Base-by-base conservation (phyloP, 163 green algal species). In the Chlorella variabilis region DNA sequence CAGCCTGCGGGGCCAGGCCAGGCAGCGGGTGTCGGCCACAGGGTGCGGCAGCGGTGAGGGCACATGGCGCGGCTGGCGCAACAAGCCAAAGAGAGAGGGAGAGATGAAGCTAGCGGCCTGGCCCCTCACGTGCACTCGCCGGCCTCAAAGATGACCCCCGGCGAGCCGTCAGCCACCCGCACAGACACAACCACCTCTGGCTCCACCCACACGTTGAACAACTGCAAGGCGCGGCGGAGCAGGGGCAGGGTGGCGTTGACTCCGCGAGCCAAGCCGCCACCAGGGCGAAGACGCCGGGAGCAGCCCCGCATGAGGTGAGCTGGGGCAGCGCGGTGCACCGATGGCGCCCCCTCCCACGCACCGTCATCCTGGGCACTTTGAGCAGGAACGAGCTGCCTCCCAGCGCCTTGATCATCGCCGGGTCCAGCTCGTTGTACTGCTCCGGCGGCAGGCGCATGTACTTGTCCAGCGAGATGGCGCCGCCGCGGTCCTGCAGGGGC, bases 401-500 rank as follows among this genome's bases (percentile, higher is more conserved):
- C 34, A 95, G 66, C 17, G 91, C 85, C 49, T 80, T 77, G 69
- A 96, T 95, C 82, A 94, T 88, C 15, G 85, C 69, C 2, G 91
- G 89, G 66, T 95, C 91, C 51, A 95, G 84, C 38, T 93, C 87
- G 54, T 84, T 90, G 80, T 95, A 95, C 49, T 94, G 87, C 58
- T 93, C 85, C 18, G 93, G 84, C 15, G 91, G 91, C 27, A 95
- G 85, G 4, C 63, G 75, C 91, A 95, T 94, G 85, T 95, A 95
- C 8, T 67, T 59, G 7, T 88, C 81, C 23, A 95, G 82, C 1
- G 83, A 81, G 0, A 88, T 76, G 31, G 80, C 66, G 17, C 75
- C 82, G 7, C 83, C 83, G 15, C 68, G 63, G 41, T 90, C 83
- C 85, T 89, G 77, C 66, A 86, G 4, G 4, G 61, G 42, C 3